phyloP scores from a whole-genome alignment of 2,329 filamentous ascomycete species.

The Colletotrichum brevisporum region DNA sequence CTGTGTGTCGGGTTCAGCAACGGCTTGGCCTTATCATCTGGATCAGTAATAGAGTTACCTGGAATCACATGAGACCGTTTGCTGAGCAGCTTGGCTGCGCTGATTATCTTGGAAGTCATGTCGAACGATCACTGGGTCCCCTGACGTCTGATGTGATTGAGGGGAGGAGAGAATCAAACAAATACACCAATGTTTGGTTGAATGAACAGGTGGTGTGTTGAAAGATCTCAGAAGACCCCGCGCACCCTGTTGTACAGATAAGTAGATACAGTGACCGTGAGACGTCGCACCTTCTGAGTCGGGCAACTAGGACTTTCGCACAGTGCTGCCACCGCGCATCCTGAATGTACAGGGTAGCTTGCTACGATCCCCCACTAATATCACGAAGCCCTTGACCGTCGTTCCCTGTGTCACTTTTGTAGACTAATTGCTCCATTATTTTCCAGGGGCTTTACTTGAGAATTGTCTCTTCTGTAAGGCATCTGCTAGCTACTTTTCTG shows the following conservation, averaged over 20 bases:
- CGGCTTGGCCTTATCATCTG: background rate
- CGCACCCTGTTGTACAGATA: slow-evolving; percentile 15
- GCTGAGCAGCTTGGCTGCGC: slow-evolving; percentile 56
- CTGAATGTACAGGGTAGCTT: slow-evolving; percentile 5
- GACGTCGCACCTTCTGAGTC: slow-evolving; percentile 38
- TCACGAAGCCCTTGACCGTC: too few species aligned
- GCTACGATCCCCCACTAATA: background rate
- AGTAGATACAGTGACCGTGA: slow-evolving; percentile 16
- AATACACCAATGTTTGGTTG: background rate
- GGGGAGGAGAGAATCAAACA: background rate
- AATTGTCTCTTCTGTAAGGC: too few species aligned
- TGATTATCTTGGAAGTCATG: slow-evolving; percentile 46
- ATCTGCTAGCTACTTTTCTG: too few species aligned
- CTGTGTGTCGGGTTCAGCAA: slow-evolving; percentile 55
- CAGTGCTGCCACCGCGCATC: background rate
- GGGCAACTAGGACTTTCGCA: slow-evolving; percentile 14
- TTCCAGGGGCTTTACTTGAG: too few species aligned
- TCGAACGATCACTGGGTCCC: background rate
- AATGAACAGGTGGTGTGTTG: background rate
- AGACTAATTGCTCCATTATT: too few species aligned
- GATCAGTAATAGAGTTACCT: slow-evolving; percentile 14
- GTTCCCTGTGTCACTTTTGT: too few species aligned
- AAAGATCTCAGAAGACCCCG: slow-evolving; percentile 28
- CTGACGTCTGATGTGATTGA: background rate
- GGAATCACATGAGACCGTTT: slow-evolving; percentile 60